A percentile compares a stretch with the other conserved stretches of the same genome.
Evolutionary conservation across 208 protist genomes (phyloP).

Genomic region (Trypanosoma rangeli): DNA sequence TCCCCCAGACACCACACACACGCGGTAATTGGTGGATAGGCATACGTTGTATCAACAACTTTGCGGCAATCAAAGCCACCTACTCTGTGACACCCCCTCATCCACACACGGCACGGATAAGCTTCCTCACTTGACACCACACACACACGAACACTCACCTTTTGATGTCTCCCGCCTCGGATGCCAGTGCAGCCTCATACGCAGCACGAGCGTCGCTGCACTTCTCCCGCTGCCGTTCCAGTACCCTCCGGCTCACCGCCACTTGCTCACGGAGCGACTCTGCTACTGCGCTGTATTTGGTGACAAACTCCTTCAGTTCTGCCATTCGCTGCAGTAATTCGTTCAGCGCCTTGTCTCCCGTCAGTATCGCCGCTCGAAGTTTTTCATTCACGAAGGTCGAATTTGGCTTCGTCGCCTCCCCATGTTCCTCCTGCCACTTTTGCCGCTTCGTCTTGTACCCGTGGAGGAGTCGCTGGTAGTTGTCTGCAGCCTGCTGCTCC

Average conservation of each 20-base stretch:
- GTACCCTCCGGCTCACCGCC: slow-evolving; percentile 6
- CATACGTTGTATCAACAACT: not conserved
- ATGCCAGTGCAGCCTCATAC: slow-evolving; percentile 1
- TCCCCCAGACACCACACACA: not conserved
- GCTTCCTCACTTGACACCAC: too few species aligned
- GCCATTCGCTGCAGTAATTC: slow-evolving; percentile 9
- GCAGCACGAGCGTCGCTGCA: not conserved
- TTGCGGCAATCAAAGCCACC: not conserved
- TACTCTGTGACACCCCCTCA: not conserved
- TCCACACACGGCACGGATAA: too few species aligned
- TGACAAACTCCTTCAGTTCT: slow-evolving; percentile 18
- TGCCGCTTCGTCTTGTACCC: slow-evolving; percentile 19
- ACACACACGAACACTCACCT: not conserved
- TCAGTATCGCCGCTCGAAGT: slow-evolving; percentile 12
- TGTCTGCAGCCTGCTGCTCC: slow-evolving; percentile 7
- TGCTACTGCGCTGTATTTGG: slow-evolving; percentile 8
- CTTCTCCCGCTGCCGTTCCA: not conserved
- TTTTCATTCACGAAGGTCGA: slow-evolving; percentile 1
- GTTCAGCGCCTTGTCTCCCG: slow-evolving; percentile 19
- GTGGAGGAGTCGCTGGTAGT: slow-evolving; percentile 15
- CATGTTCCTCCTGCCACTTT: slow-evolving; percentile 11
- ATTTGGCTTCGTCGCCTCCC: not conserved
- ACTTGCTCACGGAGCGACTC: slow-evolving; percentile 12
- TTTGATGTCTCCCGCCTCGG: not conserved
- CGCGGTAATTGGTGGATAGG: not conserved